Evolutionary conservation across 441 rosid species (phyloP), one percentile per base, ranked within the genome.

Genomic region (Eutrema salsugineum): DNA sequence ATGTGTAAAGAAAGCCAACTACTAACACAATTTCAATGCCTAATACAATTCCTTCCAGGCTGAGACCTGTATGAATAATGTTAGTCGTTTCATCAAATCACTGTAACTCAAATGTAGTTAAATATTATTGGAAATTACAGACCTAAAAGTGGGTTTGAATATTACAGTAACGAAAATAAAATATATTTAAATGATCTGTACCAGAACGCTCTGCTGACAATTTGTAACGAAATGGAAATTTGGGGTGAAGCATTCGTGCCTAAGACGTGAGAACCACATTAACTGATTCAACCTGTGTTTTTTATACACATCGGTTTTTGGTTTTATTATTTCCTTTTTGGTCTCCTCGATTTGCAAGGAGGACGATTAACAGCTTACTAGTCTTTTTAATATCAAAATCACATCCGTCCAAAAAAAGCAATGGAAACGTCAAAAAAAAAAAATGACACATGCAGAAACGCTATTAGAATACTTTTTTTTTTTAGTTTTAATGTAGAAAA

Each of bases 201-300:
- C 8, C 36, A 24, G 36, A 40, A 59, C 40, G 15, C 40, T 22
- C 49, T 39, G 50, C 40, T 40, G 10, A 6, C 35, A 2, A 22
- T 42, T 5, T 40, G 27, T 61, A n/a, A 24, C 1, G 14, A 61
- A 15, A 42, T 61, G 6, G 30, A 28, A 28, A 15, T 27, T 46
- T 44, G 1, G 16, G 67, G 12, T 33, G 33, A 39, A 14, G 54
- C 28, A 43, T n/a, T 39, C 30, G 3, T 28, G 22, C 19, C 17
- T 30, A 32, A 43, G 46, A 68, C 64, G 62, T 56, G 63, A 8
- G 64, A 55, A 8, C 12, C 53, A 66, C 42, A 30, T 67, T 39
- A 39, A 39, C 64, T 35, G 22, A 38, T 9, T 3, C 11, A 20
- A 14, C 35, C 62, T 35, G 28, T 53, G 0, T 1, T 4, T 5